A percentile compares a stretch with the other conserved stretches of the same genome.
Evolutionary conservation across 2,329 filamentous ascomycete species (phyloP).

Genomic region (Epichloe gansuensis): DNA sequence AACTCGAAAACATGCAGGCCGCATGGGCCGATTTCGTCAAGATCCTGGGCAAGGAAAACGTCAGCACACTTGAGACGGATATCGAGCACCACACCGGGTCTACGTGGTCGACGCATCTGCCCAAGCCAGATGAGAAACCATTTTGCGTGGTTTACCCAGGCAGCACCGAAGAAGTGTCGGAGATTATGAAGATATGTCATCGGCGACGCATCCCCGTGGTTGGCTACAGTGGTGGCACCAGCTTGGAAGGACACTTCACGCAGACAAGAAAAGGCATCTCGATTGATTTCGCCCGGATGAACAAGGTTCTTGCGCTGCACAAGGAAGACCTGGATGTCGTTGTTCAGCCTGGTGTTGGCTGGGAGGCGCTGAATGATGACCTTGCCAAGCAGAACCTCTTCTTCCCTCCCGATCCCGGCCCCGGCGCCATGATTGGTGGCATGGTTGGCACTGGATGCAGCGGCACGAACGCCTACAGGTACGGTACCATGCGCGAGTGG

Average conservation of each 20-base stretch:
- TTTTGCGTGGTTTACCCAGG: constrained; percentile 66
- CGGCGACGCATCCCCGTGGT: constrained; percentile 69
- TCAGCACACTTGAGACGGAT: constrained; percentile 45
- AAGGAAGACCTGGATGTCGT: constrained; percentile 65
- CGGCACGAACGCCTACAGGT: constrained; percentile 83
- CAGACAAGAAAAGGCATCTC: constrained; percentile 73
- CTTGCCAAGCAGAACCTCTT: constrained; percentile 64
- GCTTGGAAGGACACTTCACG: constrained; percentile 78
- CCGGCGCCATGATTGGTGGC: constrained; percentile 83
- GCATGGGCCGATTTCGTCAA: constrained; percentile 57
- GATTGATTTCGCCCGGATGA: constrained; percentile 77
- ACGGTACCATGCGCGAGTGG: constrained; percentile 93
- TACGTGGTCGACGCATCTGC: constrained; percentile 49
- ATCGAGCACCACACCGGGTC: constrained; percentile 45
- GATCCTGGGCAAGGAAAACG: constrained; percentile 50
- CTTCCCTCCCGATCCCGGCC: constrained; percentile 85
- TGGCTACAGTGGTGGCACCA: constrained; percentile 77
- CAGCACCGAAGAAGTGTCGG: constrained; percentile 71
- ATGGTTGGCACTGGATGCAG: constrained; percentile 64
- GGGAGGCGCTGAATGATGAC: constrained; percentile 74
- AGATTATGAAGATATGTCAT: constrained; percentile 82
- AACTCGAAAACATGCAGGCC: constrained; percentile 51
- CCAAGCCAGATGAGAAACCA: constrained; percentile 34
- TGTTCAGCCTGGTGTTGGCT: constrained; percentile 71
- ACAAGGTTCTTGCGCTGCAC: constrained; percentile 64